Evolutionary conservation across 139 green algal genomes (phyloP).

Genomic region (Gonium pectorale): DNA sequence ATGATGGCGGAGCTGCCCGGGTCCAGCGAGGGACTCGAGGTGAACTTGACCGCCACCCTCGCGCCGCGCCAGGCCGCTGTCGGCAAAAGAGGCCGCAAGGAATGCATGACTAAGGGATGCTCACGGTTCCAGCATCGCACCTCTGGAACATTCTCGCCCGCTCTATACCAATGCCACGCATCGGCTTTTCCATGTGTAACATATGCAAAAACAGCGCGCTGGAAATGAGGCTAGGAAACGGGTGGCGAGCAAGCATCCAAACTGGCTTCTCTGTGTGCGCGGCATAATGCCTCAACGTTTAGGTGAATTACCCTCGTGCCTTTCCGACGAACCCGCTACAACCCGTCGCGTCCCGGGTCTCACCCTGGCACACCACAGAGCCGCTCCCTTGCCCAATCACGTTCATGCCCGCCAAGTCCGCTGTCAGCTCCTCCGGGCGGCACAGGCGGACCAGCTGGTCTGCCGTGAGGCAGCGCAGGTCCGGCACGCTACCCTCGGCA

Average conservation of each 20-base stretch:
- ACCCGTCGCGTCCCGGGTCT: too few species aligned
- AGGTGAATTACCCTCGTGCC: too few species aligned
- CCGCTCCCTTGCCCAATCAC: neutral
- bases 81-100: neutral
- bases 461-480: neutral
- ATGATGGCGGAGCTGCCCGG: constrained; percentile 4
- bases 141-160: too few species aligned
- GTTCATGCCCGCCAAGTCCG: neutral
- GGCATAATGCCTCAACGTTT: too few species aligned
- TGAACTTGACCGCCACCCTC: constrained; percentile 9
- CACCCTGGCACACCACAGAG: constrained; percentile 5
- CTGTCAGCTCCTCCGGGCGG: neutral
- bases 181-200: too few species aligned
- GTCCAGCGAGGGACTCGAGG: neutral
- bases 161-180: too few species aligned
- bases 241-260: too few species aligned
- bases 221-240: too few species aligned
- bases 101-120: neutral
- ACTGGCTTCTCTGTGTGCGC: too few species aligned
- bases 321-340: too few species aligned
- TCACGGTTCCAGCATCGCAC: too few species aligned
- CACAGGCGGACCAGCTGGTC: constrained; percentile 24
- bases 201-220: too few species aligned
- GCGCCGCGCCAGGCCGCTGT: constrained; percentile 28
- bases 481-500: neutral